Percentiles rank a stretch among this genome's conserved stretches.
phyloP scores from a whole-genome alignment of 2,329 filamentous ascomycete genomes.

The Ophiosphaerella korrae region DNA sequence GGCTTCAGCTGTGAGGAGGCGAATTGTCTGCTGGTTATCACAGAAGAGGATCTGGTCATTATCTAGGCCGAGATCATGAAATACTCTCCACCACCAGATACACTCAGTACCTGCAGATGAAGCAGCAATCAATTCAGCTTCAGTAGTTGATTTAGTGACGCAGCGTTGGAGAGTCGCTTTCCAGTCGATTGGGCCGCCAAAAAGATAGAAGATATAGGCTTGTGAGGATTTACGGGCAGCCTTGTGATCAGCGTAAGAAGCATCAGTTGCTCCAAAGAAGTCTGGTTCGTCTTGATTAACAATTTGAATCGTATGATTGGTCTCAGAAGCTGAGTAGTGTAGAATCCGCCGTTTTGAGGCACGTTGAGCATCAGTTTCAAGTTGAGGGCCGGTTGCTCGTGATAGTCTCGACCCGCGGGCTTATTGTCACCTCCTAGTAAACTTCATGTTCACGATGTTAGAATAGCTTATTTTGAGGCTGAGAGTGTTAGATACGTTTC shows the following conservation, averaged over 20 bases:
- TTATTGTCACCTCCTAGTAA: too few relatives aligned
- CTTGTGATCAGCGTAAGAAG: slow-evolving; percentile 24
- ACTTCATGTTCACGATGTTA: too few relatives aligned
- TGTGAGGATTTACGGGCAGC: slow-evolving; percentile 14
- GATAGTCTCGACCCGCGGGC: too few relatives aligned
- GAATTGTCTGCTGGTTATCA: slow-evolving; percentile 16
- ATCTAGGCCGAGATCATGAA: slow-evolving; percentile 13
- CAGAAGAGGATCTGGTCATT: slow-evolving; percentile 6
- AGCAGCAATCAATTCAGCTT: slow-evolving; percentile 21
- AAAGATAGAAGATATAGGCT: slow-evolving; percentile 29
- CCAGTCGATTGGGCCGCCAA: slow-evolving; percentile 15
- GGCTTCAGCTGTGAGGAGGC: not conserved
- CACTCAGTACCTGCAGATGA: slow-evolving; percentile 7
- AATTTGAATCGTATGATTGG: too few relatives aligned
- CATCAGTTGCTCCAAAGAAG: slow-evolving; percentile 24
- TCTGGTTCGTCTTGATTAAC: slow-evolving; percentile 6
- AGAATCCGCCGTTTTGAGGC: too few relatives aligned
- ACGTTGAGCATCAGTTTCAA: too few relatives aligned
- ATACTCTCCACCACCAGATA: slow-evolving; percentile 13
- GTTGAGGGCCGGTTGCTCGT: too few relatives aligned
- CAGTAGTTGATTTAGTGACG: slow-evolving; percentile 21
- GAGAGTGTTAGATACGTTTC: too few relatives aligned
- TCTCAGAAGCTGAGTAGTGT: too few relatives aligned
- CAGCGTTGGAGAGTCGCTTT: slow-evolving; percentile 12
- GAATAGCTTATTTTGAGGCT: too few relatives aligned